Conservation (phyloP, 768 basidiomycete genomes). For the Gloeophyllum trabeum region DNA sequence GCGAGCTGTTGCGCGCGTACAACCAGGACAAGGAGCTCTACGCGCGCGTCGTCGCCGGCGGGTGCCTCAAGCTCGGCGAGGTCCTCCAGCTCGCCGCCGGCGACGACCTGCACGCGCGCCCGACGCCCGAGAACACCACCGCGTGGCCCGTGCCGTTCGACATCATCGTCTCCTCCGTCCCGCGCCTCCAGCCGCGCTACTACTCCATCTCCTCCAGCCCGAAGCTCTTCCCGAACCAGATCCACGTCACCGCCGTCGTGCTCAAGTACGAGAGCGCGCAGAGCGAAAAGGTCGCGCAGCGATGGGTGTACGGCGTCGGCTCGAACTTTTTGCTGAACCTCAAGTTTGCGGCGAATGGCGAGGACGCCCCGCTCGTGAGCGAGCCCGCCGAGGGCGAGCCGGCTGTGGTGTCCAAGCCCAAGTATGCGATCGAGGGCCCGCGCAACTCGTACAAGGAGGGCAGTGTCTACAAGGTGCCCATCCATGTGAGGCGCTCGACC, state of each 20-base stretch:
- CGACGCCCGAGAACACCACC: conserved; percentile 68
- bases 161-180: conserved; percentile 86
- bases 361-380: conserved; percentile 33
- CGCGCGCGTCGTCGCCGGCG: conserved; percentile 58
- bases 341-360: conserved; percentile 60
- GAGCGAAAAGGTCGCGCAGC: conserved; percentile 36
- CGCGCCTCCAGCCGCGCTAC: conserved; percentile 93
- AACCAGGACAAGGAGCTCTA: conserved; percentile 87
- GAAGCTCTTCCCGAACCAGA: conserved; percentile 77
- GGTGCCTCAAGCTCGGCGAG: conserved; percentile 88
- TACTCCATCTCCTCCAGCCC: conserved; percentile 98
- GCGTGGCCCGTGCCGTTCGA: conserved; percentile 93
- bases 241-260: conserved; percentile 93
- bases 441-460: conserved; percentile 72
- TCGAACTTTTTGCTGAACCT: conserved; percentile 95
- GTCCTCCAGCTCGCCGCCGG: conserved; percentile 86
- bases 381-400: conserved; percentile 23
- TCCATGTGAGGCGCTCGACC: conserved; percentile 92
- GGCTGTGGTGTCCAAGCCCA: conserved; percentile 37
- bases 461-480: conserved; percentile 69
- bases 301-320: conserved; percentile 81
- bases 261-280: conserved; percentile 78
- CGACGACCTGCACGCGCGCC: conserved; percentile 47
- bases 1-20: conserved; percentile 59
- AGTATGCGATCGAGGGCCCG: conserved; percentile 86